Evolutionary conservation across 495 filamentous ascomycete genomes (phyloP).

Genomic region (Podospora bellae-mahoneyi): DNA sequence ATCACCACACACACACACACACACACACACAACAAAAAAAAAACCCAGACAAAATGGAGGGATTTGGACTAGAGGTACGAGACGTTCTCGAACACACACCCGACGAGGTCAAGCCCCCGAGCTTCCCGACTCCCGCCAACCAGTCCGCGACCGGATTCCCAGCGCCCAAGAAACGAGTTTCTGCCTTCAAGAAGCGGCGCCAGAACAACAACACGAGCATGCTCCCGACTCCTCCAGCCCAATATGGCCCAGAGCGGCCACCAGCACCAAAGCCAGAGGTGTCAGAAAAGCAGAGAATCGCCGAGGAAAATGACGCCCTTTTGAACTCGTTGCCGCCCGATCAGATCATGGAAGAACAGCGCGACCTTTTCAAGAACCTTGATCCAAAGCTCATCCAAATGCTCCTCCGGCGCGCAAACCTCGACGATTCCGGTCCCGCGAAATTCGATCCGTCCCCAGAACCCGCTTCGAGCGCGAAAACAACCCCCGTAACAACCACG

Average conservation of each 20-base stretch:
- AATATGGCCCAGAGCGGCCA: slow-evolving; percentile 1
- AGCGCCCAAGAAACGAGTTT: slow-evolving; percentile 73
- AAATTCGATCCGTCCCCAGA: slow-evolving; percentile 22
- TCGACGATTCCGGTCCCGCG: slow-evolving; percentile 55
- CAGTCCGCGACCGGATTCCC: slow-evolving; percentile 73
- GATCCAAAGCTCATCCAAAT: slow-evolving; percentile 69
- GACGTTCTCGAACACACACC: slow-evolving; percentile 76
- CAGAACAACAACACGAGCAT: slow-evolving; percentile 26
- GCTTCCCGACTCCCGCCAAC: slow-evolving; percentile 57
- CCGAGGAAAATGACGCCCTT: slow-evolving; percentile 72
- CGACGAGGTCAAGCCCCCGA: slow-evolving; percentile 54
- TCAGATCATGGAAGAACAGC: slow-evolving; percentile 73
- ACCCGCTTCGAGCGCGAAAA: slow-evolving; percentile 12
- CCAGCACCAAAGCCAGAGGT: slow-evolving; percentile 26
- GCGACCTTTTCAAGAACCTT: slow-evolving; percentile 67
- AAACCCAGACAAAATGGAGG: slow-evolving; percentile 35
- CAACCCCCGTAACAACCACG: slow-evolving; percentile 14
- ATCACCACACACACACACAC: neutral
- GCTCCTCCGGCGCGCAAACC: slow-evolving; percentile 72
- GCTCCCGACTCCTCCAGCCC: neutral
- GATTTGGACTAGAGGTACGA: slow-evolving; percentile 51
- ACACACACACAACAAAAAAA: neutral
- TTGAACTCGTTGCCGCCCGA: slow-evolving; percentile 74
- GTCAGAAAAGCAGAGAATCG: slow-evolving; percentile 66
- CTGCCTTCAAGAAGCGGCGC: slow-evolving; percentile 73